Base-by-base conservation (phyloP, 495 filamentous ascomycete species). In the Pseudevernia furfuracea region DNA sequence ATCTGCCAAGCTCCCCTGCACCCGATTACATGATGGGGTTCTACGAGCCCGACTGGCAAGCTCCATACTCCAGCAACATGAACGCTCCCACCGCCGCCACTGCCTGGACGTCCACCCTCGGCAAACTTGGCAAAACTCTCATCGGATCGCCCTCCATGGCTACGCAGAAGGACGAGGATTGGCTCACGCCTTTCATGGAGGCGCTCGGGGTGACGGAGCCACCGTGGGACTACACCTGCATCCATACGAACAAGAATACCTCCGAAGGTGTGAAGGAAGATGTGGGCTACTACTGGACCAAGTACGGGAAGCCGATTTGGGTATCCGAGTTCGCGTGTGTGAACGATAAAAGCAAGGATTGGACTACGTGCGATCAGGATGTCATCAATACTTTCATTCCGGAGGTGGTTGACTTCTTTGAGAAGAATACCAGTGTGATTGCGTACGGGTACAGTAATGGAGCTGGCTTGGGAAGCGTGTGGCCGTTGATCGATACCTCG, bases 281-380 rank as follows among this genome's bases (percentile, higher is more conserved):
- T 21, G 64, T 73, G 21, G 70, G 67, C n/a, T 67, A 70, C 55
- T 72, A 73, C 52, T 60, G 58, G 53, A 23, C 28, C n/a, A 70
- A 64, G 49, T 73, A 73, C 65, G 44, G 55, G 17, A 70, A 72
- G 59, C 68, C 68, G 17, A 58, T 70, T 21, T 73, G 70, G 70
- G 71, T 73, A 11, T 59, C 56, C 39, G 71, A 73, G 63, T 73
- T 73, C 56, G 70, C 64, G 12, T 72, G 70, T 36, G 70, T 73
- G 48, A 58, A 72, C 32, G 68, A 71, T 66, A 30, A 57, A 59
- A 43, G 39, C n/a, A n/a, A n/a, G n/a, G n/a, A n/a, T n/a, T 69
- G 68, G 65, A 68, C 65, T 10, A 62, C 63, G 55, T 68, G 68
- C 41, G 62, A 60, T 23, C 48, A 69, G 52, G 70, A 68, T 38